Evolutionary conservation across 306 rosid species (phyloP).

Genomic region (Cicer arietinum): DNA sequence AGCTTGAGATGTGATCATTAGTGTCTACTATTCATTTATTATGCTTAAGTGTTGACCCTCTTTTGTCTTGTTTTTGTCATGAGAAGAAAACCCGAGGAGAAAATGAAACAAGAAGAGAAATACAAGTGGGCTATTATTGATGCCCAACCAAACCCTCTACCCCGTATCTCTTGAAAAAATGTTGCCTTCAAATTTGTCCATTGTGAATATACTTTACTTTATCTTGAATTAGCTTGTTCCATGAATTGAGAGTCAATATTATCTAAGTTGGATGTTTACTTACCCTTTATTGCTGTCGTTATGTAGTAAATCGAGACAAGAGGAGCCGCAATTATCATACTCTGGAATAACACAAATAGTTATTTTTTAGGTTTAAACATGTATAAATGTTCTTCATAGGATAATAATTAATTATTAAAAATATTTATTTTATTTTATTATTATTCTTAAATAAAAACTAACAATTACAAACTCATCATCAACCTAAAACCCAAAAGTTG

Average conservation of each 20-base stretch:
- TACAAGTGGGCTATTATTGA: conserved; percentile 94
- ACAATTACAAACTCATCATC: too few species aligned
- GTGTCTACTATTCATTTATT: too few species aligned
- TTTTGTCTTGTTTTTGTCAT: conserved; percentile 50
- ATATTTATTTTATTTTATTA: too few species aligned
- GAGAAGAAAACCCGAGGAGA: conserved; percentile 91
- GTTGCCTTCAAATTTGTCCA: conserved; percentile 1
- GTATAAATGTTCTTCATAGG: too few species aligned
- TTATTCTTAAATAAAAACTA: too few species aligned
- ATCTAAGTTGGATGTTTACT: background rate
- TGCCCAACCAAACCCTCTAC: conserved; percentile 25
- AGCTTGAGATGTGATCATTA: background rate
- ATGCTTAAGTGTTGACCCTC: background rate
- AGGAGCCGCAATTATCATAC: too few species aligned
- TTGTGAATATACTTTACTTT: conserved; percentile 9
- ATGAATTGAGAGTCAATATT: background rate
- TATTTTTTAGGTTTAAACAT: too few species aligned
- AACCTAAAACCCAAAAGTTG: background rate
- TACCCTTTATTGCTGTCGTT: too few species aligned
- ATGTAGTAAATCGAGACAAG: too few species aligned
- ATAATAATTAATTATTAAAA: too few species aligned
- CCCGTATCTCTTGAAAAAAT: background rate
- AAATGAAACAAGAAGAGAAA: conserved; percentile 85
- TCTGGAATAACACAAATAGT: too few species aligned
- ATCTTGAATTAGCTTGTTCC: background rate